phyloP scores from a whole-genome alignment of 2,329 filamentous ascomycete species.

The Coleophoma eucalyptorum region DNA sequence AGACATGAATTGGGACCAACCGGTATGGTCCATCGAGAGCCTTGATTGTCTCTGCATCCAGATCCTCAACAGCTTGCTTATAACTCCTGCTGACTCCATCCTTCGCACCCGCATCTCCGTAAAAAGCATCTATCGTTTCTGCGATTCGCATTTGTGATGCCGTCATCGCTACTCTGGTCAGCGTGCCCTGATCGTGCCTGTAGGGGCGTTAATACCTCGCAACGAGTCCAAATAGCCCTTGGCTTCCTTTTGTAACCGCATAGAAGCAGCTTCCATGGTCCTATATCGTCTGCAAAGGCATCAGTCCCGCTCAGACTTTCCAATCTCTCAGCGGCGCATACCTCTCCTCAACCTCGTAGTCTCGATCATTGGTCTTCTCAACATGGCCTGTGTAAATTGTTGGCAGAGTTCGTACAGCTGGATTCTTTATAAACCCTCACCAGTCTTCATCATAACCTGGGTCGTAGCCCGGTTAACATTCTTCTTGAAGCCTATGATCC shows the following conservation, averaged over 20 bases:
- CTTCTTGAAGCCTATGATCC: constrained; percentile 72
- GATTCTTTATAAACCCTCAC: constrained; percentile 37
- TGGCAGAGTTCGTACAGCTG: neutral
- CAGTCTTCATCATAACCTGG: constrained; percentile 99
- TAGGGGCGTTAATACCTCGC: constrained; percentile 53
- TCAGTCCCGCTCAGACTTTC: too few relatives aligned
- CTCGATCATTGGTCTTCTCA: constrained; percentile 96
- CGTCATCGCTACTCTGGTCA: constrained; percentile 73
- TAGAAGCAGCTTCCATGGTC: constrained; percentile 93
- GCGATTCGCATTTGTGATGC: constrained; percentile 99
- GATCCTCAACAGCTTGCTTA: constrained; percentile 96
- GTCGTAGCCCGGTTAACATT: constrained; percentile 98
- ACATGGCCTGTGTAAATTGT: constrained; percentile 68
- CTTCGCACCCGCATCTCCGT: constrained; percentile 89
- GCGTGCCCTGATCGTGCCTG: neutral
- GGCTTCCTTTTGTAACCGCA: constrained; percentile 92
- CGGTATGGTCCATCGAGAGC: constrained; percentile 94
- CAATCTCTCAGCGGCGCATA: constrained; percentile 30
- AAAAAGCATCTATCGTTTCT: constrained; percentile 98
- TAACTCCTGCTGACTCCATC: constrained; percentile 96
- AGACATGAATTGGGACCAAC: constrained; percentile 31
- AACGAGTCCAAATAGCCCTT: constrained; percentile 97
- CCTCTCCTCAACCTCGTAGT: constrained; percentile 97
- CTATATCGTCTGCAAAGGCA: constrained; percentile 70
- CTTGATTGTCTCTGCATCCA: constrained; percentile 98